Percentiles rank a stretch among this genome's conserved stretches.
Evolutionary conservation across 352 stramenopile species (phyloP).

Genomic region (Peronosclerospora sorghi): DNA sequence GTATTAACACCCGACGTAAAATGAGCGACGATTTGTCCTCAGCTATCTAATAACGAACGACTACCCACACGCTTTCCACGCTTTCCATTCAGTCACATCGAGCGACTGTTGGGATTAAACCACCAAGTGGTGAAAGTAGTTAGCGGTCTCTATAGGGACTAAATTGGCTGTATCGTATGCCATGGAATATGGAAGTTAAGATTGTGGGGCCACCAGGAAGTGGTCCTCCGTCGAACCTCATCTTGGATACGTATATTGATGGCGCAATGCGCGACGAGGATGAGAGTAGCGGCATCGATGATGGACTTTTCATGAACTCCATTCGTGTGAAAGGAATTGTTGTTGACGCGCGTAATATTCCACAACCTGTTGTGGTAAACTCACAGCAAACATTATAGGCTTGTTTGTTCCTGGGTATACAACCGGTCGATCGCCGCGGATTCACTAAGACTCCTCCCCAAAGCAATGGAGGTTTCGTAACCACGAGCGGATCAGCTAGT

Average conservation of each 20-base stretch:
- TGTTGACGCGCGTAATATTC: constrained; percentile 81
- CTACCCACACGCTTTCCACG: too few species aligned
- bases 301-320: constrained; percentile 78
- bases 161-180: constrained; percentile 85
- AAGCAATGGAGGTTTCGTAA: constrained; percentile 79
- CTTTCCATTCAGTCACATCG: too few species aligned
- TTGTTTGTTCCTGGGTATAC: constrained; percentile 76
- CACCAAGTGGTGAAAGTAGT: constrained; percentile 41
- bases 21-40: too few species aligned
- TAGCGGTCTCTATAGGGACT: constrained; percentile 71
- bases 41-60: too few species aligned
- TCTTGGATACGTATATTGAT: constrained; percentile 81
- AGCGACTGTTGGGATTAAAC: constrained; percentile 28
- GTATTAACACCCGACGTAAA: too few species aligned
- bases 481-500: constrained; percentile 23
- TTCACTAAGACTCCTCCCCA: constrained; percentile 81
- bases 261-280: constrained; percentile 66
- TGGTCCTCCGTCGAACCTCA: constrained; percentile 75
- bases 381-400: constrained; percentile 80
- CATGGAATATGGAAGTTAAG: constrained; percentile 88
- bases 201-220: constrained; percentile 80
- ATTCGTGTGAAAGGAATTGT: constrained; percentile 85
- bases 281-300: constrained; percentile 54
- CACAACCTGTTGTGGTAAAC: constrained; percentile 79
- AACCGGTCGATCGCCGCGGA: constrained; percentile 73